Evolutionary conservation across 2,329 filamentous ascomycete species (phyloP), one percentile per base, ranked within the genome.

Genomic region (Zasmidium angulare): DNA sequence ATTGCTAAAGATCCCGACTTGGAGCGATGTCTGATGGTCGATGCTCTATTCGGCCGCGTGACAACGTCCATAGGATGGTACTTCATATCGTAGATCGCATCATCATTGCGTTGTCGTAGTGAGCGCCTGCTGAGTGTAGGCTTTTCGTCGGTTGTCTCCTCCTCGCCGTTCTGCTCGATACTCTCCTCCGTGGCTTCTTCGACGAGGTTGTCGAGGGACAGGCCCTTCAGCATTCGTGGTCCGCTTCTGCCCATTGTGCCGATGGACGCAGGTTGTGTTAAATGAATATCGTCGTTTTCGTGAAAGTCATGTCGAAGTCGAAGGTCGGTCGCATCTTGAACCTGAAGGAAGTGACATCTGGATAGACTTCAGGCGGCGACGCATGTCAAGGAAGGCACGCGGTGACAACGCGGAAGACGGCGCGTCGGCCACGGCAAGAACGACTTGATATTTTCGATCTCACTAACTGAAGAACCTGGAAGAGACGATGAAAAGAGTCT

Each of bases 61-160:
- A 69, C 63, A 10, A 54, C 59, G 47, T 70, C 68, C 66, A 70
- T 69, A 0, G 67, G 66, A 57, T 70, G 66, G 46, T 59, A 66
- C 47, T 68, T 70, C 50, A 61, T 56, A 40, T 61, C 57, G 29
- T 65, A 67, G 22, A 54, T 61, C 11, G 59, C 56, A 10, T 54
- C 50, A 12, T 56, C 52, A 12, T 55, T 63, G 21, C 61, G 61
- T 53, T 59, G 29, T 22, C 63, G 62, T 2, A 59, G 54, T 9
- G 61, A 60, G 10, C 65, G 63, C 36, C 65, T 66, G 3, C 53
- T 22, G 24, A 63, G 63, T 9, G 55, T 65, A 2, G 46, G 46
- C 36, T 29, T 57, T 2, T 20, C 20, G 22, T n/a, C 31, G 12
- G 12, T 36, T 17, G 31, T 24, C 14, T 47, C 43, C 2, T 56